These are phyloP conservation scores for Tylopilus sp. DNA, from an alignment of 768 basidiomycete species.

Conservation along the genomic window DNA sequence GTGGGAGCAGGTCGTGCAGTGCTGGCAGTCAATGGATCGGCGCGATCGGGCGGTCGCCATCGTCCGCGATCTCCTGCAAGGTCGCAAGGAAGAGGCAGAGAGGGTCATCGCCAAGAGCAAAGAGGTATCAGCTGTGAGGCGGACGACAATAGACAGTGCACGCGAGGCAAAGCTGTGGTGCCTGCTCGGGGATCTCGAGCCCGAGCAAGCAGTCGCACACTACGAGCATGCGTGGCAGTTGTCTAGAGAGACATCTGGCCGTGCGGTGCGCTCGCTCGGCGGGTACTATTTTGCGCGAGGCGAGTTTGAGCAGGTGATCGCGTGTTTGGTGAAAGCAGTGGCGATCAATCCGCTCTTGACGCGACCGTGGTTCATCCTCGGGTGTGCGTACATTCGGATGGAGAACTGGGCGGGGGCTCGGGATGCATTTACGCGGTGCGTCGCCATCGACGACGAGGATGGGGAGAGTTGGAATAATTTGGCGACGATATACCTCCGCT, in stretches of 20 bases:
- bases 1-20: conserved; percentile 97
- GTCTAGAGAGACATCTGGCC: conserved; percentile 75
- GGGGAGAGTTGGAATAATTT: conserved; percentile 98
- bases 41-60: conserved; percentile 75
- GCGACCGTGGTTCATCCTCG: conserved; percentile 97
- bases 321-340: conserved; percentile 70
- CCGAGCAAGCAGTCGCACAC: conserved; percentile 61
- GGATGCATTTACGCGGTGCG: conserved; percentile 81
- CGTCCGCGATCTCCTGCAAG: conserved; percentile 83
- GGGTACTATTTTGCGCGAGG: conserved; percentile 72
- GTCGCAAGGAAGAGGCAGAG: conserved; percentile 81
- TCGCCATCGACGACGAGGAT: conserved; percentile 92
- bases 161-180: conserved; percentile 94
- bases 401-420: conserved; percentile 85
- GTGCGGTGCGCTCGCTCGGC: conserved; percentile 91
- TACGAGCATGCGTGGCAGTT: conserved; percentile 84
- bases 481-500: conserved; percentile 88
- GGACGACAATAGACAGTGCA: conserved; percentile 52
- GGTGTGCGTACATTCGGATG: conserved; percentile 78
- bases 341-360: conserved; percentile 83
- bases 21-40: conserved; percentile 79
- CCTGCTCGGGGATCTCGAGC: conserved; percentile 88
- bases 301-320: conserved; percentile 60
- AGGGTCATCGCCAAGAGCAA: conserved; percentile 61
- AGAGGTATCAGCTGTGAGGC: conserved; percentile 38